These are phyloP conservation scores for Salicornia ramosissima DNA, from an alignment of 148 eudicot species.

Conservation along the genomic window DNA sequence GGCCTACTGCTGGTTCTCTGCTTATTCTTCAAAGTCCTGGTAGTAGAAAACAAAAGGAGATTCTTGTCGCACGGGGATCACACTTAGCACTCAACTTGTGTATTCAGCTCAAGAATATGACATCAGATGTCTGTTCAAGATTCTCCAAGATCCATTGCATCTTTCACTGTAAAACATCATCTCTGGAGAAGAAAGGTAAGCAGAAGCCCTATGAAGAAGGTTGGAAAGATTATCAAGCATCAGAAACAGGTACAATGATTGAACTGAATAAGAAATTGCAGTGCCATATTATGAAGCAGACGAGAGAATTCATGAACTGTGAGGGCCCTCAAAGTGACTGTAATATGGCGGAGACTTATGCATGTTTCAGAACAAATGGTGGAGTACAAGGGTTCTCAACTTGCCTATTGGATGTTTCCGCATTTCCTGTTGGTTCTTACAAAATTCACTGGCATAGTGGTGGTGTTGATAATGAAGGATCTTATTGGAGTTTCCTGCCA, in stretches of 20 bases:
- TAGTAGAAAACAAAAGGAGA: conserved; percentile 30
- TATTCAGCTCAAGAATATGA: conserved; percentile 61
- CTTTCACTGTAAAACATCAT: conserved; percentile 48
- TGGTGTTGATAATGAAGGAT: conserved; percentile 52
- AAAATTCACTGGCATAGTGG: conserved; percentile 62
- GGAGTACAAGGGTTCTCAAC: conserved; percentile 71
- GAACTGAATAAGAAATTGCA: conserved; percentile 49
- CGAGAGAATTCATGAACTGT: conserved; percentile 16
- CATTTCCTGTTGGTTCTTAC: conserved; percentile 64
- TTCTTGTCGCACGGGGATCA: conserved; percentile 41
- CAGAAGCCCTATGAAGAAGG: conserved; percentile 22
- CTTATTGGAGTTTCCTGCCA: conserved; percentile 63
- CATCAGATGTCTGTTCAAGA: conserved; percentile 29
- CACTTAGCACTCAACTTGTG: conserved; percentile 57
- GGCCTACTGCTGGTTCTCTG: conserved; percentile 59
- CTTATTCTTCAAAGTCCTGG: conserved; percentile 42
- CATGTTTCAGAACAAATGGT: conserved; percentile 48
- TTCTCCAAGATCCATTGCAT: conserved; percentile 57
- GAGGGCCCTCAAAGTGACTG: conserved; percentile 16
- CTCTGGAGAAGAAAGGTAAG: conserved; percentile 10
- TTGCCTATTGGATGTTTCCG: conserved; percentile 73
- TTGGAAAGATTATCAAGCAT: conserved; percentile 31
- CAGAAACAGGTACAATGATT: conserved; percentile 41
- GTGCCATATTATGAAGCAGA: conserved; percentile 32
- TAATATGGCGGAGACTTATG: conserved; percentile 33